A percentile compares a stretch with the other conserved stretches of the same genome.
Conservation (phyloP, 345 rosid species). For the Jatropha curcas region DNA sequence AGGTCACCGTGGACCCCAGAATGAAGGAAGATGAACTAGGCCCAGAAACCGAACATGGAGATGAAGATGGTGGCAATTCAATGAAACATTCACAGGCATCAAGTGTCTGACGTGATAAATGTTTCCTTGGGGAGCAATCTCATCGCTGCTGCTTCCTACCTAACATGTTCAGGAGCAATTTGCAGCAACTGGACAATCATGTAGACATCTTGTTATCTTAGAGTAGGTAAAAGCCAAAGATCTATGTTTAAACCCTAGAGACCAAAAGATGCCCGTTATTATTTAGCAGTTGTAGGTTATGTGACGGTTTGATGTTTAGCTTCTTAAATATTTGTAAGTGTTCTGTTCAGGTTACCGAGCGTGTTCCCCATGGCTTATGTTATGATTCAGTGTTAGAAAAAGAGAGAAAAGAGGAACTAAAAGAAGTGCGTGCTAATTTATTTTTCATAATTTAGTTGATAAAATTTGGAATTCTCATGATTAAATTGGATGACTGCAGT, state of each 20-base stretch:
- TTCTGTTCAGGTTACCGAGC: not conserved
- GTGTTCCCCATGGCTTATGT: not conserved
- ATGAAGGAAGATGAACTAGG: constrained; percentile 1
- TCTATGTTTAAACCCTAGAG: not conserved
- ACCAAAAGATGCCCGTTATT: not conserved
- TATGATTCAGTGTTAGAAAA: not conserved
- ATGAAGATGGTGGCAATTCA: constrained; percentile 12
- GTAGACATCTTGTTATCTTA: not conserved
- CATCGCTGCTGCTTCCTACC: not conserved
- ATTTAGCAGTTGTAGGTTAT: not conserved
- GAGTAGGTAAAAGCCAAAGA: not conserved
- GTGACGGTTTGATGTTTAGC: not conserved
- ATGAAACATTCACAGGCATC: constrained; percentile 1
- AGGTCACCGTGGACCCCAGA: constrained; percentile 19
- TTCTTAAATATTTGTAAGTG: not conserved
- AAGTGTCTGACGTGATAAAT: not conserved
- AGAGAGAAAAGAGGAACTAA: not conserved
- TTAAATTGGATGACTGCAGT: too few relatives aligned
- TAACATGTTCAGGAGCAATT: not conserved
- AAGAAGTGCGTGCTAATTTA: not conserved
- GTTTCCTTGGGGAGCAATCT: not conserved
- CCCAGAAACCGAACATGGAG: constrained; percentile 14
- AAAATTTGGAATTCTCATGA: not conserved
- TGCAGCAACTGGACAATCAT: not conserved
- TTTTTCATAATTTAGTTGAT: not conserved